These are phyloP conservation scores for Epichloe sylvatica DNA, from an alignment of 2,329 filamentous ascomycete species.

Conservation along the genomic window DNA sequence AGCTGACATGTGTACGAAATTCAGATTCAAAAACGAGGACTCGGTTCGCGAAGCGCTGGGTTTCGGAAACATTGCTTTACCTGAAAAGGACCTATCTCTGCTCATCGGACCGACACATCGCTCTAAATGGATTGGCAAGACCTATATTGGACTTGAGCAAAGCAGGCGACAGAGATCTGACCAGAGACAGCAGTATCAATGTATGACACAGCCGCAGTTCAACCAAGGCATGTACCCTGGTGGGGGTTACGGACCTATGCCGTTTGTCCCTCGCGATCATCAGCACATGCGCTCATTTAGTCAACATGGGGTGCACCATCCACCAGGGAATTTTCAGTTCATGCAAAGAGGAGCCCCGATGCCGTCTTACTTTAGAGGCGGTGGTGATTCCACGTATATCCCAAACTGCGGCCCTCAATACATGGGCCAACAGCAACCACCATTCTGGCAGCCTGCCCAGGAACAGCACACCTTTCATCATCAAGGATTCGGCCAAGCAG, in stretches of 20 bases:
- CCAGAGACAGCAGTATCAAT: background rate
- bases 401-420: background rate
- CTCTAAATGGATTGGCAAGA: slow-evolving; percentile 19
- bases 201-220: background rate
- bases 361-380: background rate
- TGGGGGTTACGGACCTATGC: background rate
- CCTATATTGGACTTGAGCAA: background rate
- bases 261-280: background rate
- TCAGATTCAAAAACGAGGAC: slow-evolving; percentile 15
- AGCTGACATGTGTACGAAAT: background rate
- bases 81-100: slow-evolving; percentile 15
- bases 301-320: background rate
- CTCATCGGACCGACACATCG: slow-evolving; percentile 14
- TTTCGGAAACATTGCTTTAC: slow-evolving; percentile 11
- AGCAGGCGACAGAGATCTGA: slow-evolving; percentile 1
- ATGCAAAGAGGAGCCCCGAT: background rate
- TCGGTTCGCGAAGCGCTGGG: slow-evolving; percentile 16
- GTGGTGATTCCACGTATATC: background rate
- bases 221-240: background rate
- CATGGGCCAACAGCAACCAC: background rate
- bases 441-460: background rate
- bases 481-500: background rate
- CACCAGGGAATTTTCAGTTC: background rate
- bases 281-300: background rate
- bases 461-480: background rate